Conservation (phyloP, 2,329 filamentous ascomycete species). For the Colletotrichum coccodes region DNA sequence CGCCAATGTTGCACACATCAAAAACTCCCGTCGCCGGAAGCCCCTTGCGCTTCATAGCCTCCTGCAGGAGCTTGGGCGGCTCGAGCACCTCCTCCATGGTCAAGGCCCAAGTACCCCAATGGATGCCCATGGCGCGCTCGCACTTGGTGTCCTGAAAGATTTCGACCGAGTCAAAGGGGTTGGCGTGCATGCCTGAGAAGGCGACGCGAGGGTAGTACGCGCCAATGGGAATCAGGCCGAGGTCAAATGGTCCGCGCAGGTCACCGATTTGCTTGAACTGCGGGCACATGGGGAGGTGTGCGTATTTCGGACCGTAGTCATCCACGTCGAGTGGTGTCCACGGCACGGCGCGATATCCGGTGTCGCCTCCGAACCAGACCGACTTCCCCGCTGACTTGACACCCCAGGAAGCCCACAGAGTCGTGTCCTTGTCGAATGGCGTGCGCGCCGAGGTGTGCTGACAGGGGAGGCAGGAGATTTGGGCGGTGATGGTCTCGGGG, state of each 20-base stretch:
- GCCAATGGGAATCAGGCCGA: conserved; percentile 93
- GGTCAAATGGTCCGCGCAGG: conserved; percentile 85
- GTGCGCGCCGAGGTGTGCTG: conserved; percentile 83
- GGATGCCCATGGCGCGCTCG: conserved; percentile 82
- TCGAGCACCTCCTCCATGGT: conserved; percentile 88
- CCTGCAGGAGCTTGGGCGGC: conserved; percentile 77
- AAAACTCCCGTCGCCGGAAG: conserved; percentile 79
- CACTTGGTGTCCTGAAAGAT: conserved; percentile 90
- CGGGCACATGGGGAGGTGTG: conserved; percentile 78
- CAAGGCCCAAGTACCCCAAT: conserved; percentile 92
- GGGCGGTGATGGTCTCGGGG: conserved; percentile 70
- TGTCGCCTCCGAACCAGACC: conserved; percentile 92
- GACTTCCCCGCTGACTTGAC: conserved; percentile 78
- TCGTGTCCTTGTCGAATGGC: conserved; percentile 75
- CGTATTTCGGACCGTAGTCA: conserved; percentile 76
- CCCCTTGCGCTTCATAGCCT: conserved; percentile 75
- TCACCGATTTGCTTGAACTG: conserved; percentile 87
- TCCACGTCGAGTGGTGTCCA: conserved; percentile 68
- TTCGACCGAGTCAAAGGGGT: conserved; percentile 87
- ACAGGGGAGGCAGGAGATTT: conserved; percentile 81
- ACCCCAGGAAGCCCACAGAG: conserved; percentile 91
- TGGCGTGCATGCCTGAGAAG: conserved; percentile 85
- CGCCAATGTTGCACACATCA: conserved; percentile 86
- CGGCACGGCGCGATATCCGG: conserved; percentile 86
- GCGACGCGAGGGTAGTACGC: conserved; percentile 80